Percentiles rank a stretch among this genome's conserved stretches.
These are phyloP conservation scores for Geotrichum klebahnii DNA, from an alignment of 1,139 yeast genomes.

Conservation along the genomic window DNA sequence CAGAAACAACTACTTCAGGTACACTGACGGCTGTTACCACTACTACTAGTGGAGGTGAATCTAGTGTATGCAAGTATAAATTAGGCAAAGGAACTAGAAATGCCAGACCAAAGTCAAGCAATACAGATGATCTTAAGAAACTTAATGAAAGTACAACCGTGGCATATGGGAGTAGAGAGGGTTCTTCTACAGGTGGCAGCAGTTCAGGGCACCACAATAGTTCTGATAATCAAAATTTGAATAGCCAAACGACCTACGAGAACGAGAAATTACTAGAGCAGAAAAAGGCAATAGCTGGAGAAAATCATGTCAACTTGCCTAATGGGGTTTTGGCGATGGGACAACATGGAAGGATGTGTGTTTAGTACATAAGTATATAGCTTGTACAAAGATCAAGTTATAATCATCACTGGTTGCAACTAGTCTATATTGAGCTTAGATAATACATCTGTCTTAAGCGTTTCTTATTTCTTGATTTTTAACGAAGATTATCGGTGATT, in stretches of 20 bases:
- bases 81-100: background rate
- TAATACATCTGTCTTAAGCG: too few species aligned
- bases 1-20: background rate
- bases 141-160: background rate
- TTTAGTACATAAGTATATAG: too few species aligned
- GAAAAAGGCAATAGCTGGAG: background rate
- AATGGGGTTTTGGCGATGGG: background rate
- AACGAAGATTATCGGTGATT: too few species aligned
- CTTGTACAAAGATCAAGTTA: too few species aligned
- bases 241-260: background rate
- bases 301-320: background rate
- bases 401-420: too few species aligned
- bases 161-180: background rate
- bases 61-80: background rate
- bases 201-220: background rate
- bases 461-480: too few species aligned
- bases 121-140: background rate
- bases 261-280: background rate
- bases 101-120: background rate
- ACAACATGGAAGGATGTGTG: too few species aligned
- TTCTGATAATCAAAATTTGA: background rate
- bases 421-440: too few species aligned
- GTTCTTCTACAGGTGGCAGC: too few species aligned
- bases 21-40: slow-evolving; percentile 10
- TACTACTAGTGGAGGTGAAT: background rate